Base-by-base conservation (phyloP, 169 alveolate genomes). In the Babesia divergens region DNA sequence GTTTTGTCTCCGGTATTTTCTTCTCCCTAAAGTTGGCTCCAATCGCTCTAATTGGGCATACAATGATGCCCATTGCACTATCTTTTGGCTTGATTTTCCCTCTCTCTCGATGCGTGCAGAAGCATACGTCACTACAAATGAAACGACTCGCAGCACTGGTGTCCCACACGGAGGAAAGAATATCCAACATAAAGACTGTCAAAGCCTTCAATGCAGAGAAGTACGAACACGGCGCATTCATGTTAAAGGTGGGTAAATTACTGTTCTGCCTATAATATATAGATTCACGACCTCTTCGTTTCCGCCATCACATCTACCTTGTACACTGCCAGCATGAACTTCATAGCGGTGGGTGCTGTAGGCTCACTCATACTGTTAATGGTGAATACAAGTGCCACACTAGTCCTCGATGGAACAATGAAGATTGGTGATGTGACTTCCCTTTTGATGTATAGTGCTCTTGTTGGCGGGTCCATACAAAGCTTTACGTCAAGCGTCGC, bases 391-490 rank as follows among this genome's bases (percentile, higher is more conserved):
- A 58, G 74, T 14, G 70, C 82, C 5, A 40, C 60, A 20, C 50
- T 70, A 11, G 76, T 70, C n/a, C 37, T 56, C 6, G 43, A 47
- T 20, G 82, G 82, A 13, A 50, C 74, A 6, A 84, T 84, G 84
- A 72, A 71, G 51, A 74, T 76, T 22, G 91, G 91, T 9, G 91
- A 84, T 67, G 82, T 84, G 56, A 69, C 86, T 43, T 84, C 91
- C 28, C 54, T 84, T 6, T 77, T 84, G 34, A 77, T 84, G 83
- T 84, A 84, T 52, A 80, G 81, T 16, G 67, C 74, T 13, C 65
- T 84, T 46, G 75, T 81, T 43, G 91, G 91, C 24, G 83, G 89
- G 38, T 74, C 84, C 0, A 50, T 80, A 24, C 91, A 84, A 58
- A 70, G 88, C 24, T 44, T 81, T 32, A 72, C 80, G 42, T 65